Base-by-base conservation (phyloP, 441 rosid species). In the Raphanus hybrid region DNA sequence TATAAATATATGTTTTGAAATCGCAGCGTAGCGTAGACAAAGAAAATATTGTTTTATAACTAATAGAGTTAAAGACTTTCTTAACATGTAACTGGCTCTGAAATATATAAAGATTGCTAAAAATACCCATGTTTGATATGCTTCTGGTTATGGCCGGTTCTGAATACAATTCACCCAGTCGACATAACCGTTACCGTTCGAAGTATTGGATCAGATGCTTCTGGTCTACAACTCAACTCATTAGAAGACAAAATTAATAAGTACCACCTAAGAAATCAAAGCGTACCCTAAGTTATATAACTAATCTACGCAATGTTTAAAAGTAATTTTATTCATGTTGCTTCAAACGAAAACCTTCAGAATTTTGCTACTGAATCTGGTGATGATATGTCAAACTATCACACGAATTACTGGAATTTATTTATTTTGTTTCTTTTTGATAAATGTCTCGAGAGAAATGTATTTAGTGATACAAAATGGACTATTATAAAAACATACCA, bases 221-320 rank as follows among this genome's bases (percentile, higher is more conserved):
- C 34, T 12, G 39, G 41, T 45, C 1, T 48, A 67, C 27, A 67
- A 48, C 71, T 67, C 37, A 67, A 48, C n/a, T 67, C 37, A 27
- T 14, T 15, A 67, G n/a, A 67, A 29, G 39, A 67, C 26, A 27
- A 67, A 27, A 67, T 67, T 14, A 5, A 14, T 5, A 5, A 27
- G 32, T 50, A 29, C 14, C 27, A 11, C 10, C 9, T 0, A 32
- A 1, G 10, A 15, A 52, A 32, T 29, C n/a, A 9, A 10, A 54
- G 4, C 11, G 8, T 34, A 6, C 10, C 41, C 43, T 32, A 29
- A 1, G 11, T 32, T 29, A 61, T 29, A 34, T 62, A 32, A 32
- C 43, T 62, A 62, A 62, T 62, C 12, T 32, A 32, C 23, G 32
- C 10, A 59, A 12, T 26, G 15, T 26, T 26, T 11, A 26, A 34